Percentiles rank a stretch among this genome's conserved stretches.
These are phyloP conservation scores for Colletotrichum simmondsii DNA, from an alignment of 2,329 filamentous ascomycete genomes.

Conservation along the genomic window DNA sequence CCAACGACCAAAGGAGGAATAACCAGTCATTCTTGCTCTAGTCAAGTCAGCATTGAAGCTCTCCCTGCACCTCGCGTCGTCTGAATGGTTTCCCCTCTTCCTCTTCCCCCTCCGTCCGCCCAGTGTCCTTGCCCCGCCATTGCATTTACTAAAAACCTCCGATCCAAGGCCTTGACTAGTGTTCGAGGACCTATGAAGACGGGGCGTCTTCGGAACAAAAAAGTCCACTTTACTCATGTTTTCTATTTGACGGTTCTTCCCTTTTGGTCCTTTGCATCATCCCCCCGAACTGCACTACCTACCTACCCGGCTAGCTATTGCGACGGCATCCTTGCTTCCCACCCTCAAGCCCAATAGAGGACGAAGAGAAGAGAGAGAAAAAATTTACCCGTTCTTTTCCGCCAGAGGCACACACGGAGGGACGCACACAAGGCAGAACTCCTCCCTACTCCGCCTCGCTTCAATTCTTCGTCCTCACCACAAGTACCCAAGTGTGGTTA, in stretches of 20 bases:
- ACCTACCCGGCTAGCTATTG: conserved; percentile 10
- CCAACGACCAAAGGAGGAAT: neutral
- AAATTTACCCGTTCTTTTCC: conserved; percentile 29
- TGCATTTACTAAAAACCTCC: conserved; percentile 14
- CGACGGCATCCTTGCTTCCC: conserved; percentile 31
- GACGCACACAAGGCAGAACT: conserved; percentile 3
- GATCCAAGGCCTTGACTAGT: conserved; percentile 28
- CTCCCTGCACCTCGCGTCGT: neutral
- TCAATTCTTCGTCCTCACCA: conserved; percentile 4
- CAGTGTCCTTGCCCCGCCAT: conserved; percentile 26
- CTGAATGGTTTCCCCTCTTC: neutral
- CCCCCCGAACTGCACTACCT: conserved; percentile 11
- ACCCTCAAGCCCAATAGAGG: conserved; percentile 12
- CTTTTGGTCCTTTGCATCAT: conserved; percentile 25
- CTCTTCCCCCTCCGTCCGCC: neutral
- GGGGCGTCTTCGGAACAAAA: conserved; percentile 33
- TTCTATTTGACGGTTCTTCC: conserved; percentile 24
- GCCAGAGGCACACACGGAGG: conserved; percentile 10
- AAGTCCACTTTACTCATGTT: conserved; percentile 20
- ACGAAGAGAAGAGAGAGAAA: neutral
- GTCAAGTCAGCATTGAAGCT: conserved; percentile 2
- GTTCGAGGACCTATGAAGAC: conserved; percentile 10
- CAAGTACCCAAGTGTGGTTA: neutral
- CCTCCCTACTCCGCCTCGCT: conserved; percentile 10
- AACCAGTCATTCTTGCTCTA: neutral